These are phyloP conservation scores for Pelagomonas calceolata DNA, from an alignment of 108 stramenopile genomes.

Conservation along the genomic window DNA sequence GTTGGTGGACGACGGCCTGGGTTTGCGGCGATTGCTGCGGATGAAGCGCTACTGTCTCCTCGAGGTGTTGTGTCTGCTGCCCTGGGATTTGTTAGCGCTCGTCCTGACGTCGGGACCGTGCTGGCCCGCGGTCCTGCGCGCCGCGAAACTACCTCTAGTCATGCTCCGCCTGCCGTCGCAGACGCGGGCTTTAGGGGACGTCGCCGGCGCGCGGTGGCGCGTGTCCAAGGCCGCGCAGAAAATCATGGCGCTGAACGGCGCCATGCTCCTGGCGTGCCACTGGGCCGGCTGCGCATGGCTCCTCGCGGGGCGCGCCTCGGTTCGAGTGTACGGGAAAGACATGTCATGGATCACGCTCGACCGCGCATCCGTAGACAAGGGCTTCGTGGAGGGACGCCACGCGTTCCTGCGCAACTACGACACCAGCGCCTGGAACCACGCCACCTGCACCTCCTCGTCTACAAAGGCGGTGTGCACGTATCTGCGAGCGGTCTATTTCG, in stretches of 20 bases:
- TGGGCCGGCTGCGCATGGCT: constrained; percentile 35
- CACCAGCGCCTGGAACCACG: constrained; percentile 13
- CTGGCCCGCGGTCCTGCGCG: not conserved
- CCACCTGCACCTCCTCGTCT: not conserved
- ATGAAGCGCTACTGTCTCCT: constrained; percentile 2
- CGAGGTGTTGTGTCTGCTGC: constrained; percentile 22
- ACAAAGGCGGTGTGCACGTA: constrained; percentile 10
- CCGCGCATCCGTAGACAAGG: too few relatives aligned
- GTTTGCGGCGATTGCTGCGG: constrained; percentile 20
- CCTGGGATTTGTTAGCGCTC: constrained; percentile 25
- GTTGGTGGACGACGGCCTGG: constrained; percentile 16
- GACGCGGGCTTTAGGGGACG: not conserved
- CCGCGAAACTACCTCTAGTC: not conserved
- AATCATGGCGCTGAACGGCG: constrained; percentile 26
- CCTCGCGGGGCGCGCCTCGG: constrained; percentile 17
- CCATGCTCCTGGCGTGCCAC: constrained; percentile 32
- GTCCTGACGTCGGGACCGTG: not conserved
- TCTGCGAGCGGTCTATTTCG: constrained; percentile 40
- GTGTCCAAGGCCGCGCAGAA: not conserved
- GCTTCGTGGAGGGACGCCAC: too few relatives aligned
- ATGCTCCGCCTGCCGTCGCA: not conserved
- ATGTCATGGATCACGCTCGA: too few relatives aligned
- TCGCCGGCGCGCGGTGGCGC: not conserved
- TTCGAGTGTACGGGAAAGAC: not conserved
- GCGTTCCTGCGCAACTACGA: constrained; percentile 1